Base-by-base conservation (phyloP, 2,329 filamentous ascomycete genomes). In the Nemania sp. region DNA sequence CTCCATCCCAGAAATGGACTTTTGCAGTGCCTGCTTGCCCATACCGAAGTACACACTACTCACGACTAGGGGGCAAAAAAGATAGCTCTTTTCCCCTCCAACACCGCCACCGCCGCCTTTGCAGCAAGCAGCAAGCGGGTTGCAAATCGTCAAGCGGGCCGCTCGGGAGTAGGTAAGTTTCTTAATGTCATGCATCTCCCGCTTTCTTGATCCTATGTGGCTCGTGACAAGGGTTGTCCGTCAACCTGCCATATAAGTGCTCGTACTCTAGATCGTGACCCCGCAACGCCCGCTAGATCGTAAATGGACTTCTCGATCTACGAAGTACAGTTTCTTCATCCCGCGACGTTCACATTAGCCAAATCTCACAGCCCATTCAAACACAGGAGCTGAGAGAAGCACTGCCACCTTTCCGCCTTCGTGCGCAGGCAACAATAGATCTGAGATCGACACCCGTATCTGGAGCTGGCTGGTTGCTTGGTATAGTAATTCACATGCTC, bases 361-460 rank as follows among this genome's bases (percentile, higher is more conserved):
- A n/a, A 30, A 15, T 39, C 23, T n/a, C n/a, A n/a, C n/a, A n/a
- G n/a, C n/a, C n/a, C n/a, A 9, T 51, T 49, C 20, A 49, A 48
- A 44, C 37, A 23, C 39, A 28, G 33, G 53, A 49, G 22, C 49
- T 48, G 48, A 33, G 26, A 56, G 43, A 44, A 53, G 53, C 53
- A 44, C 39, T 28, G 49, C 49, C 44, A 49, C 49, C 48, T 44
- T 40, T 26, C 31, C 9, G 9, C 23, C 28, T 23, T 26, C 14
- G 23, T 40, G n/a, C 8, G 17, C 17, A 44, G n/a, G 49, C 39
- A 39, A 23, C 53, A 41, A 33, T 45, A n/a, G 28, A 34, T 45
- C 22, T 44, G 26, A 33, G 31, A 33, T 40, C 34, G 47, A 15
- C n/a, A 20, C 36, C 37, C 28, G 40, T 47, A 39, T 33, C 34